Percentiles rank a stretch among this genome's conserved stretches.
These are phyloP conservation scores for Aspergillus ruber DNA, from an alignment of 2,329 filamentous ascomycete species.

Conservation along the genomic window DNA sequence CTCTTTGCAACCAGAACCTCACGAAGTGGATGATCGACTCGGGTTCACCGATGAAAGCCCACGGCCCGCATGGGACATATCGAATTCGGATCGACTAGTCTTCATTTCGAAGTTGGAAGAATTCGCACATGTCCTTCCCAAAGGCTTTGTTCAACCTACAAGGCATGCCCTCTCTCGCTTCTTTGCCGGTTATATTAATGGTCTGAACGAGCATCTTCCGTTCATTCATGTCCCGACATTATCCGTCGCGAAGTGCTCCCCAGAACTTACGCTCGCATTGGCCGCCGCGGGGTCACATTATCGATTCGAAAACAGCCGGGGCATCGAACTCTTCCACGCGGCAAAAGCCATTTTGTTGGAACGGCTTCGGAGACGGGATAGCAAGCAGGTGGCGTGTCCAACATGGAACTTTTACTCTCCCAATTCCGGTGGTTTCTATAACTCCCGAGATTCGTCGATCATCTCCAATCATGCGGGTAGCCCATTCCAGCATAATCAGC, in stretches of 20 bases:
- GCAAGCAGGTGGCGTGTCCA: conserved; percentile 36
- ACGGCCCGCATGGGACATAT: conserved; percentile 42
- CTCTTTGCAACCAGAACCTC: conserved; percentile 42
- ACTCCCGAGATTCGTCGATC: conserved; percentile 36
- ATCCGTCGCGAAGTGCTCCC: conserved; percentile 38
- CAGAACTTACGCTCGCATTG: conserved; percentile 46
- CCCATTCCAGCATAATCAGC: conserved; percentile 37
- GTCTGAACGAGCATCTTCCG: conserved; percentile 46
- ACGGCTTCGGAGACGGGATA: conserved; percentile 46
- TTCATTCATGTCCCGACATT: conserved; percentile 48
- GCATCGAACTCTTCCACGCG: conserved; percentile 52
- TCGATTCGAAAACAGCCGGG: conserved; percentile 44
- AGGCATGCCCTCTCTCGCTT: conserved; percentile 44
- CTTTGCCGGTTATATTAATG: conserved; percentile 47
- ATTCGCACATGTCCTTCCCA: conserved; percentile 41
- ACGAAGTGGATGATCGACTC: conserved; percentile 39
- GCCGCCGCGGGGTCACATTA: conserved; percentile 47
- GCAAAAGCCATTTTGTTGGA: conserved; percentile 50
- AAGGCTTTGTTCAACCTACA: conserved; percentile 44
- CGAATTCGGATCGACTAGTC: conserved; percentile 40
- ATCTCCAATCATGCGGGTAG: conserved; percentile 38
- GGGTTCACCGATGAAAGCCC: conserved; percentile 38
- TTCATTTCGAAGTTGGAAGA: conserved; percentile 41
- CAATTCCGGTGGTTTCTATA: conserved; percentile 28
- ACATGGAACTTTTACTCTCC: conserved; percentile 38